Base-by-base conservation (phyloP, 2,329 filamentous ascomycete genomes). In the Penicillium vulpinum region DNA sequence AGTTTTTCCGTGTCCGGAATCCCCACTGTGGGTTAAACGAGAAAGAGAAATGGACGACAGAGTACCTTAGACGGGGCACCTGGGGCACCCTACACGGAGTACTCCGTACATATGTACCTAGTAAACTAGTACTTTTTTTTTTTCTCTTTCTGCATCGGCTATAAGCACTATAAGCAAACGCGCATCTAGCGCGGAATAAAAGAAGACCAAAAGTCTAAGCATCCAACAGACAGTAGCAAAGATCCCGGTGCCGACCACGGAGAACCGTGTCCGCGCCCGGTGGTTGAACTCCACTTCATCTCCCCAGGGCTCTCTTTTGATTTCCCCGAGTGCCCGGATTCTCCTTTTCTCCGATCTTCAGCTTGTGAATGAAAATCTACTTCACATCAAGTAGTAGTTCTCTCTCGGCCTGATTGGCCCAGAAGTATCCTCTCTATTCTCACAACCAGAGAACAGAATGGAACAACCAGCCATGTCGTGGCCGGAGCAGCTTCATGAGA, bases 381-480 rank as follows among this genome's bases (percentile, higher is more conserved):
- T 22, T 50, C 24, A 47, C 5, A 21, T 41, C 22, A n/a, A n/a
- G n/a, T n/a, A n/a, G 4, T 15, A 31, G 41, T 54, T 36, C 38
- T 38, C 10, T 33, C 49, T 33, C 21, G 28, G 33, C 21, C 31
- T 33, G 35, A n/a, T 16, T 33, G 48, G 48, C 35, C 33, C 16
- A 24, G 13, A 28, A 28, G 26, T 28, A 8, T 9, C 9, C 26
- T 8, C n/a, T 24, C 6, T 29, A 4, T 9, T 31, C 13, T 26
- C 16, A 9, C 24, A 15, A 15, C 28, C n/a, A n/a, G n/a, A 5
- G 2, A 3, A 28, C 46, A 47, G 31, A 54, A 78, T 78, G 75
- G 74, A 78, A 64, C 70, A 74, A 49, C 59, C 69, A 11, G 62
- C 74, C 38, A 64, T 76, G 64, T 62, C 69, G 40, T 79, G 77